Evolutionary conservation across 257 asterid species (phyloP), one percentile per base, ranked within the genome.

Genomic region (Solanum chiquidenum): DNA sequence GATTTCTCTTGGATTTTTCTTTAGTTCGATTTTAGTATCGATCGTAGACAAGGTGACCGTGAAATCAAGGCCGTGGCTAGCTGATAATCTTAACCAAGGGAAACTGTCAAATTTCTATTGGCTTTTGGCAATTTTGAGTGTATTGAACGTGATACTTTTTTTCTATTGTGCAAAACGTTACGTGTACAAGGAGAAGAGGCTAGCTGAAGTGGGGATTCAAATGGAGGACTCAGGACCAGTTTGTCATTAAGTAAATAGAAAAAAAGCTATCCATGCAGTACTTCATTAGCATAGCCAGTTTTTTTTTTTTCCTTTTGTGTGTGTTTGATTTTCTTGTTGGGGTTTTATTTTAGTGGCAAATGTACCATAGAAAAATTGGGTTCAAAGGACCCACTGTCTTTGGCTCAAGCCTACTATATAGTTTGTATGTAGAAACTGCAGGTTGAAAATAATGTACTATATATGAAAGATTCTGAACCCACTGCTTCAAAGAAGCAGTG

Each of bases 161-260:
- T 71, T 94, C 87, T 44, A 88, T 23, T 83, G 92, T 88, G 88
- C 98, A 1, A 94, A 90, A 55, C 40, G 93, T 89, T 96, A 96
- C 44, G 96, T 95, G 86, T 96, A 96, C 90, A 96, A 94, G 94
- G 98, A 96, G 89, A 91, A 94, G 88, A 94, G 98, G 91, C 94
- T 95, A 29, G 94, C 93, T 0, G 93, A 92, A 0, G 94, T 87
- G 75, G 98, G 96, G 9, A 90, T 92, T 42, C 94, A 92, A 92
- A 58, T 94, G 93, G 98, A 95, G 86, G 96, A 94, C 0, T 77
- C 42, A 0, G 95, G 69, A 14, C 91, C 92, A 6, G 74, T 83
- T 37, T 89, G 89, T 83, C 98, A 95, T 86, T 94, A 73, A 85
- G 44, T 83, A 14, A 34, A 4, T 31, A 33, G 16, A 2, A 35